These are phyloP conservation scores for Lunularia cruciata DNA, from an alignment of 225 moss, liverwort and hornwort species.

Conservation along the genomic window DNA sequence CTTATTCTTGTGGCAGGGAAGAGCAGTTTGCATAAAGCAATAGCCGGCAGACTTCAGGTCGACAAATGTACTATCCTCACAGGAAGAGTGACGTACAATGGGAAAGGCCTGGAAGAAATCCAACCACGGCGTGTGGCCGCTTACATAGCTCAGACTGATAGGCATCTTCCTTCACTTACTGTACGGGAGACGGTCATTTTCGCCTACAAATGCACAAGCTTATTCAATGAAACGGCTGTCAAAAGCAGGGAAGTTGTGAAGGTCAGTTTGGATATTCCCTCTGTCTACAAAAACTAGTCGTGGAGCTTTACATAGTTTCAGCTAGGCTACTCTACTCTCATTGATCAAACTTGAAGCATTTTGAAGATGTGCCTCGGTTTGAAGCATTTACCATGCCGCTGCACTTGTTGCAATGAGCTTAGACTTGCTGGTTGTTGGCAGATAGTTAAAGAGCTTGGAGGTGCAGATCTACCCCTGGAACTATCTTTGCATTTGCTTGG, in stretches of 20 bases:
- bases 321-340: neutral
- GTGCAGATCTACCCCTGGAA: constrained; percentile 63
- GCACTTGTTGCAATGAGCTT: too few relatives aligned
- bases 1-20: constrained; percentile 50
- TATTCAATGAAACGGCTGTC: constrained; percentile 32
- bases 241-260: constrained; percentile 28
- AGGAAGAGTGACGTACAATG: constrained; percentile 70
- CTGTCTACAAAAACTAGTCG: neutral
- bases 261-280: constrained; percentile 23
- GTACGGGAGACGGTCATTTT: constrained; percentile 77
- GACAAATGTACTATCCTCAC: constrained; percentile 46
- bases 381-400: neutral
- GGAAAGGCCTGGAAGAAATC: constrained; percentile 53
- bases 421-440: constrained; percentile 21
- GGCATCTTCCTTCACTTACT: constrained; percentile 64
- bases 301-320: neutral
- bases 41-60: constrained; percentile 61
- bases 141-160: constrained; percentile 77
- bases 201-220: constrained; percentile 65
- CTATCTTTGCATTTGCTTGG: constrained; percentile 75
- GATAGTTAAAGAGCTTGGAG: constrained; percentile 64
- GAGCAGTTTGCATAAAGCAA: constrained; percentile 74
- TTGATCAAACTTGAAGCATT: neutral
- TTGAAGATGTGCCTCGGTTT: neutral
- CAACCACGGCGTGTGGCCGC: constrained; percentile 69